Evolutionary conservation across 495 filamentous ascomycete species (phyloP).

Genomic region (Annulohypoxylon nitens): DNA sequence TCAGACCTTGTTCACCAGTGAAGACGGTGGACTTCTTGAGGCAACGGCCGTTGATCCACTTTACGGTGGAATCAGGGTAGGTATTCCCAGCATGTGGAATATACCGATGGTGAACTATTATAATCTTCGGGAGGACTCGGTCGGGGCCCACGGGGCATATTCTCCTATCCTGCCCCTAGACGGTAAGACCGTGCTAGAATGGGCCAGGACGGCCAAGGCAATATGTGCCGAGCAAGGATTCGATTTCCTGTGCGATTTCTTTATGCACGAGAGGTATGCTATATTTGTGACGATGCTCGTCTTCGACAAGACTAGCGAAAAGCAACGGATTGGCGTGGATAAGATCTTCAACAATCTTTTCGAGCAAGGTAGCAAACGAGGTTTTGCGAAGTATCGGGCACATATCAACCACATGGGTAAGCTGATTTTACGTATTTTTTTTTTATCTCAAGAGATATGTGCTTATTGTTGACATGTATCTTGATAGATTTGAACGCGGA

Average conservation of each 20-base stretch:
- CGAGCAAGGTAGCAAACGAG: slow-evolving; percentile 54
- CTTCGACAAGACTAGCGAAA: slow-evolving; percentile 57
- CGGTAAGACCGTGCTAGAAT: slow-evolving; percentile 56
- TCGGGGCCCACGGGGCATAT: slow-evolving; percentile 59
- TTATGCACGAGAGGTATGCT: slow-evolving; percentile 59
- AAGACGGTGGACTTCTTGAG: slow-evolving; percentile 56
- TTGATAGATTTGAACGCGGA: slow-evolving; percentile 55
- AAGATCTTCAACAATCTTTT: slow-evolving; percentile 54
- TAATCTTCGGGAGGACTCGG: slow-evolving; percentile 47
- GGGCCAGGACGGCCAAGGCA: slow-evolving; percentile 54
- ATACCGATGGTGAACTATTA: slow-evolving; percentile 58
- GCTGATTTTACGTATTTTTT: slow-evolving; percentile 11
- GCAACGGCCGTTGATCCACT: slow-evolving; percentile 52
- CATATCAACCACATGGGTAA: slow-evolving; percentile 62
- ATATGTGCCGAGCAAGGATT: slow-evolving; percentile 58
- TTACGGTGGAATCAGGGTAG: slow-evolving; percentile 57
- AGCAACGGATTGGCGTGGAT: slow-evolving; percentile 49
- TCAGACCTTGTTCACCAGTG: slow-evolving; percentile 54
- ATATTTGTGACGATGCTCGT: slow-evolving; percentile 61
- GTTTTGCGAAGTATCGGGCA: slow-evolving; percentile 59
- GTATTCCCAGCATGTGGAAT: slow-evolving; percentile 58
- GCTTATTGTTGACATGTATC: slow-evolving; percentile 25
- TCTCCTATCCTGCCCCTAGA: slow-evolving; percentile 58
- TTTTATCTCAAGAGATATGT: neutral
- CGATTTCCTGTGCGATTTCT: slow-evolving; percentile 60